phyloP scores from a whole-genome alignment of 176 grass and related monocot genomes.

The Eremochloa ophiuroides region DNA sequence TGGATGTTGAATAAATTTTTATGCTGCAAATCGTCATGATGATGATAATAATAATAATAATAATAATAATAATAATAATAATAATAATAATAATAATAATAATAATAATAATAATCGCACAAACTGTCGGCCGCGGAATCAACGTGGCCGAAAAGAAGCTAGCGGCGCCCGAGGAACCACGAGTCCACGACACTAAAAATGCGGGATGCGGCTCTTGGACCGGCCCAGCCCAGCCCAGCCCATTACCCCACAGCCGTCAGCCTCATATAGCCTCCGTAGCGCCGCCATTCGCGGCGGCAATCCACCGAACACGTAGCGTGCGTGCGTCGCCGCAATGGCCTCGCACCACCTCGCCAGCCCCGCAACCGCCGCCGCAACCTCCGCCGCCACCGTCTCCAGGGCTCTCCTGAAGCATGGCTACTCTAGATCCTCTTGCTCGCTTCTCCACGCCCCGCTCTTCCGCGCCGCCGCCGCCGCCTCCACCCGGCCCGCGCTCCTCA shows the following conservation, averaged over 20 bases:
- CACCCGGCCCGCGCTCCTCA: not conserved
- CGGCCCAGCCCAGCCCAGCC: not conserved
- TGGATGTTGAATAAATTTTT: too few species aligned
- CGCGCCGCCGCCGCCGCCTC: not conserved
- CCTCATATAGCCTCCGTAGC: not conserved
- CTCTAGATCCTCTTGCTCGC: not conserved
- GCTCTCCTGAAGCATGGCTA: not conserved
- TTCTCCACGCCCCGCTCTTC: not conserved
- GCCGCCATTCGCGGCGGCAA: not conserved
- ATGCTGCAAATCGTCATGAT: too few species aligned
- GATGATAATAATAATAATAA: too few species aligned
- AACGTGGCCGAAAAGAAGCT: too few species aligned
- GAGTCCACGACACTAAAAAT: too few species aligned
- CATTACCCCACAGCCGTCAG: not conserved
- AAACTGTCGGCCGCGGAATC: too few species aligned
- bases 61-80: too few species aligned
- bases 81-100: too few species aligned
- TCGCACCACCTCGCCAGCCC: slow-evolving; percentile 27
- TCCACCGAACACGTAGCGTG: slow-evolving; percentile 20
- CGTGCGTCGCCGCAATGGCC: slow-evolving; percentile 32
- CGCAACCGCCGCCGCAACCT: not conserved
- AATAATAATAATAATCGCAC: too few species aligned
- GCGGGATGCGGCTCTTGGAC: too few species aligned
- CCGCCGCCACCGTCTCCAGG: not conserved
- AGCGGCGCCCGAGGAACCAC: too few species aligned